Evolutionary conservation across 345 rosid species (phyloP), one percentile per base, ranked within the genome.

Genomic region (Schrenkiella parvula): DNA sequence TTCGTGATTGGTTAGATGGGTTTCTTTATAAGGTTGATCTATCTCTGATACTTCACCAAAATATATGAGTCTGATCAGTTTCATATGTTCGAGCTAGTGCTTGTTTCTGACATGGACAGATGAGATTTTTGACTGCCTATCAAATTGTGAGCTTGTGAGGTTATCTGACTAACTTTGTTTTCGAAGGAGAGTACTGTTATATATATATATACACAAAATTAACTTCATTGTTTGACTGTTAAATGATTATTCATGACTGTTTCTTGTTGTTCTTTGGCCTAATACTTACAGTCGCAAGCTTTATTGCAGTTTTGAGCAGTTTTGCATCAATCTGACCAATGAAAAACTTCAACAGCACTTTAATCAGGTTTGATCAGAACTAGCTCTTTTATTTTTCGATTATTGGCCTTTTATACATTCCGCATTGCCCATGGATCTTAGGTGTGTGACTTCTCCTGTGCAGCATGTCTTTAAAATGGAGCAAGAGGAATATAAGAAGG

Each of bases 391-490:
- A 11, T 59, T 68, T 21, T 51, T 70, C 31, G 12, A 48, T 19
- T 51, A 38, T 39, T 44, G 17, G 66, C 53, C 35, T 28, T 59
- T 71, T 84, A 53, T 80, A 52, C 46, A 19, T 43, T 43, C 61
- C 56, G 35, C 48, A 59, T 44, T 42, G 28, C 70, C 71, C 34
- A 4, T 79, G 12, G 37, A 77, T 74, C 65, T 29, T 68, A 66
- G 76, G 32, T 57, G 54, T 48, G 74, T 73, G 64, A 59, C 51
- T 61, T 77, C 39, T 74, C 38, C 42, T 50, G 31, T 58, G 61
- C 97, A 95, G 99, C 99, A 95, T 63, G 99, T 95, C 70, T 95
- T 95, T 81, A 95, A 95, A 86, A 92, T 95, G 99, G 99, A 95
- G 82, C 99, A 95, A 91, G 99, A 95, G 76, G 99, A 95, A 76